Conservation (phyloP, 148 eudicot genomes). For the Heliosperma pusillum region DNA sequence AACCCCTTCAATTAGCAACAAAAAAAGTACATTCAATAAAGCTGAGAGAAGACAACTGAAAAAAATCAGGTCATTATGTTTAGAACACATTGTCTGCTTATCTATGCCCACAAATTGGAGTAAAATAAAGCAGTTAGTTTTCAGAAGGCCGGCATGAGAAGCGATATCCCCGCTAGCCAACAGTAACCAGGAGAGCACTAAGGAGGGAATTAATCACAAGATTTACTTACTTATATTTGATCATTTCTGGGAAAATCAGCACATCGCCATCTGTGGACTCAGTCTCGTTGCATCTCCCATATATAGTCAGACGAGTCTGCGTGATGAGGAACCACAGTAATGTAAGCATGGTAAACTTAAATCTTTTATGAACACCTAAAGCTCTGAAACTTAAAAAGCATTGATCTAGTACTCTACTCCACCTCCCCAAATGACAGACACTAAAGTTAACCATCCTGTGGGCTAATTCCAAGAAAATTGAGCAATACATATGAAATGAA, state of each 20-base stretch:
- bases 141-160: background rate
- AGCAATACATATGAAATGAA: background rate
- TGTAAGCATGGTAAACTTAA: background rate
- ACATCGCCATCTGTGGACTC: constrained; percentile 74
- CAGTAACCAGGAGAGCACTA: background rate
- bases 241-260: constrained; percentile 87
- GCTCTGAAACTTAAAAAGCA: background rate
- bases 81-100: background rate
- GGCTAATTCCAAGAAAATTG: background rate
- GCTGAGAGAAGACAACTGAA: background rate
- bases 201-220: background rate
- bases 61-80: background rate
- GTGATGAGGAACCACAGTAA: constrained; percentile 14
- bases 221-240: constrained; percentile 58
- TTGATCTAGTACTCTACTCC: background rate
- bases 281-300: constrained; percentile 50
- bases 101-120: background rate
- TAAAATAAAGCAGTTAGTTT: background rate
- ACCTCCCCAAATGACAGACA: background rate
- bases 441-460: background rate
- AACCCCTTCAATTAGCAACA: constrained; percentile 49
- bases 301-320: constrained; percentile 82
- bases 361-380: background rate
- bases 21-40: background rate
- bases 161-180: background rate